These are phyloP conservation scores for Halophytophthora batemanensis DNA, from an alignment of 352 stramenopile genomes.

Conservation along the genomic window DNA sequence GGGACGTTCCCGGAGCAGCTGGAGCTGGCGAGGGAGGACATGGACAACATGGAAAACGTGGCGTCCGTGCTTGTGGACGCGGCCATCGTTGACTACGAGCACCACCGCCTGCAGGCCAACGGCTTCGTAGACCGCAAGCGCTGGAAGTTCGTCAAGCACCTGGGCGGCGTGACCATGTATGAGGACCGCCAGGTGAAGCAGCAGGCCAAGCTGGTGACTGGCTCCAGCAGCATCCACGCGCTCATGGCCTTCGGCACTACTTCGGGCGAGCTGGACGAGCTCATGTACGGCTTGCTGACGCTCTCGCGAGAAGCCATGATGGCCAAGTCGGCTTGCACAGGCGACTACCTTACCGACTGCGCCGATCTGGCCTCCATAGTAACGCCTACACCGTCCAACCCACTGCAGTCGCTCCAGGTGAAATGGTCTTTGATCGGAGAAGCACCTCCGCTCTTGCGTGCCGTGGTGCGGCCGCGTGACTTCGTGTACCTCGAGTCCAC, in stretches of 20 bases:
- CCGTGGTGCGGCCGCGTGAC: slow-evolving; percentile 32
- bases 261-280: slow-evolving; percentile 30
- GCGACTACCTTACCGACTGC: slow-evolving; percentile 31
- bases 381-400: slow-evolving; percentile 23
- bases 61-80: slow-evolving; percentile 26
- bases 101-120: slow-evolving; percentile 17
- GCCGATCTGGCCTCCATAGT: slow-evolving; percentile 29
- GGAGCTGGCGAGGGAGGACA: slow-evolving; percentile 31
- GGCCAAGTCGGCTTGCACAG: slow-evolving; percentile 30
- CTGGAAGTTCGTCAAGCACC: slow-evolving; percentile 37
- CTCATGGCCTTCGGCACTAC: slow-evolving; percentile 36
- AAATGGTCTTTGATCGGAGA: slow-evolving; percentile 37
- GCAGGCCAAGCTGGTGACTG: slow-evolving; percentile 9
- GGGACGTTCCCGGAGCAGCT: slow-evolving; percentile 37
- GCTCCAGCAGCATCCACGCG: slow-evolving; percentile 16
- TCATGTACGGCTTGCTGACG: slow-evolving; percentile 37
- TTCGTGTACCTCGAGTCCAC: slow-evolving; percentile 47
- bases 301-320: slow-evolving; percentile 25
- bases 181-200: slow-evolving; percentile 24
- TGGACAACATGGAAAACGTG: slow-evolving; percentile 38
- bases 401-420: slow-evolving; percentile 25
- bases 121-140: slow-evolving; percentile 15
- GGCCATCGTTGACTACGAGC: slow-evolving; percentile 27
- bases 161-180: slow-evolving; percentile 28
- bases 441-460: slow-evolving; percentile 24